phyloP scores from a whole-genome alignment of 2,329 filamentous ascomycete species.

The Bipolaris cookei region DNA sequence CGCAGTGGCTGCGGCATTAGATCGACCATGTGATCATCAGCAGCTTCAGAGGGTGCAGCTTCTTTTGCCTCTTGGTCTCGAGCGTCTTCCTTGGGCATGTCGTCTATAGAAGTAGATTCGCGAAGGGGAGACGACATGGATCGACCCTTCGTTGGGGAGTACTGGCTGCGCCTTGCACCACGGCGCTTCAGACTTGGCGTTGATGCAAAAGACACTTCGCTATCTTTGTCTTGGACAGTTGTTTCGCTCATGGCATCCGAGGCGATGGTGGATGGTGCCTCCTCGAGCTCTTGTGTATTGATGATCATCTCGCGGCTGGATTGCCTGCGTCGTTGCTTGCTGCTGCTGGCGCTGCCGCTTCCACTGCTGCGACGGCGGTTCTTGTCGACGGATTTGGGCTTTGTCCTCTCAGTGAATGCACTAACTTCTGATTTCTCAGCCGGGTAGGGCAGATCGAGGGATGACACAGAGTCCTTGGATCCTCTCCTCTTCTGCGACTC shows the following conservation, averaged over 20 bases:
- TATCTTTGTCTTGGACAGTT: constrained; percentile 21
- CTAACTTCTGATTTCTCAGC: constrained; percentile 38
- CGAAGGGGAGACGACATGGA: constrained; percentile 40
- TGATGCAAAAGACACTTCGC: constrained; percentile 33
- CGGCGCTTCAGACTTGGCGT: constrained; percentile 48
- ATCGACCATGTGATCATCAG: constrained; percentile 42
- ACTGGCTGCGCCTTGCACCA: constrained; percentile 47
- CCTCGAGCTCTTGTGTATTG: constrained; percentile 31
- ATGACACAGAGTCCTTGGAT: constrained; percentile 42
- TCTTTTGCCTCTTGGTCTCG: constrained; percentile 38
- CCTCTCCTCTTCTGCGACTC: constrained; percentile 41
- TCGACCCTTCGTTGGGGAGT: constrained; percentile 52
- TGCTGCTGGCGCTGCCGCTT: constrained; percentile 32
- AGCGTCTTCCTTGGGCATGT: constrained; percentile 24
- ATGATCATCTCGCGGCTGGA: constrained; percentile 38
- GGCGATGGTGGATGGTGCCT: constrained; percentile 29
- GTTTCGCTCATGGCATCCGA: constrained; percentile 30
- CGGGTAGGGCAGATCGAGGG: constrained; percentile 30
- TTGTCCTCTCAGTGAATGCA: constrained; percentile 29
- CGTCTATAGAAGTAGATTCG: constrained; percentile 34
- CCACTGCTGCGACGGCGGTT: constrained; percentile 29
- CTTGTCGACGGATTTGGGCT: constrained; percentile 28
- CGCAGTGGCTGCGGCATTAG: constrained; percentile 40
- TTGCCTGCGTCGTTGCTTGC: constrained; percentile 36
- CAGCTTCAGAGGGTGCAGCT: constrained; percentile 46